Evolutionary conservation across 2,329 filamentous ascomycete genomes (phyloP).

Genomic region (Cordyceps fumosorosea): DNA sequence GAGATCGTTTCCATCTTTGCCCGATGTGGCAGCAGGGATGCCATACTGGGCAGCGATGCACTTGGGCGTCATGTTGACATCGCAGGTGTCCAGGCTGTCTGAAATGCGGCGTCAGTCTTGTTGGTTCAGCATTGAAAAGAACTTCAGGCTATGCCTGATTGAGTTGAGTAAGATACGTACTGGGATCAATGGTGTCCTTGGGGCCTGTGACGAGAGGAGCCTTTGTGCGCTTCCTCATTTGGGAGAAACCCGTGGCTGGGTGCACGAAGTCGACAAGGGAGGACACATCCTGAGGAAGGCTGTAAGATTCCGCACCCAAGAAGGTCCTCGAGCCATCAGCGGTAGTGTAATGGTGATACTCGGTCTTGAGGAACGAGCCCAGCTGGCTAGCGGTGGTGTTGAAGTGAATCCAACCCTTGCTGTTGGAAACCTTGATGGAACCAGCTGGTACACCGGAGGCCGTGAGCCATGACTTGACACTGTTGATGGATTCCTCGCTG

Average conservation of each 20-base stretch:
- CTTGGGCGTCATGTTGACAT: constrained; percentile 46
- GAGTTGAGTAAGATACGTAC: no score
- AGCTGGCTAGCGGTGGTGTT: constrained; percentile 20
- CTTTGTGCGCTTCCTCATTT: neutral
- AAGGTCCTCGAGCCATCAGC: no score
- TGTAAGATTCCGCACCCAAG: constrained; percentile 28
- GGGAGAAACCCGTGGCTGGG: constrained; percentile 20
- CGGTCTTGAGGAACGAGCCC: constrained; percentile 43
- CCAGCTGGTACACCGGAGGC: constrained; percentile 40
- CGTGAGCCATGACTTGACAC: constrained; percentile 46
- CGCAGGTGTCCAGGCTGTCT: constrained; percentile 28
- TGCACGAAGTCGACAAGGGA: constrained; percentile 34
- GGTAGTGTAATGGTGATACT: constrained; percentile 45
- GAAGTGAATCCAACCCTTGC: constrained; percentile 37
- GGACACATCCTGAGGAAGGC: constrained; percentile 28
- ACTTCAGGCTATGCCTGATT: no score
- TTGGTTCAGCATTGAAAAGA: no score
- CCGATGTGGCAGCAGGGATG: constrained; percentile 20
- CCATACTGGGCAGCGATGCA: constrained; percentile 43
- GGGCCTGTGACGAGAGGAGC: neutral
- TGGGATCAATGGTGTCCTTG: no score
- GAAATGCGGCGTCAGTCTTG: no score
- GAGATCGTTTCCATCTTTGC: constrained; percentile 28
- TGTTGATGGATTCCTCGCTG: constrained; percentile 36
- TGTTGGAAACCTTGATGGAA: constrained; percentile 41